Evolutionary conservation across 1,284 basidiomycete species (phyloP).

Genomic region (Puccinia hordei): DNA sequence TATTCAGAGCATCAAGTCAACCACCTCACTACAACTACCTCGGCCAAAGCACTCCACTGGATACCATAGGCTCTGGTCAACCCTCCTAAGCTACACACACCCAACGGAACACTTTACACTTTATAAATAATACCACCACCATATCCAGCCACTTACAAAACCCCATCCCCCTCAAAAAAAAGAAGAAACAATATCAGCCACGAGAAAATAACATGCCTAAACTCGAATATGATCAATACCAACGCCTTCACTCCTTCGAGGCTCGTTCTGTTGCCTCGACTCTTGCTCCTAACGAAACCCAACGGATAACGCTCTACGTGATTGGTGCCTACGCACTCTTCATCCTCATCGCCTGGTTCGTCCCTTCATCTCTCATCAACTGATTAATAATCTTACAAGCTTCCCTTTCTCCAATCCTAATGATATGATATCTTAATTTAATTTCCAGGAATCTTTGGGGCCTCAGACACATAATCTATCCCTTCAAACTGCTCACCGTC

Average conservation of each 20-base stretch:
- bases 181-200: too few relatives aligned
- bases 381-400: not conserved
- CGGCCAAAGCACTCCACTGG: not conserved
- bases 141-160: too few relatives aligned
- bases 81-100: too few relatives aligned
- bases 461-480: constrained; percentile 54
- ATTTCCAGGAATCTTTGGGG: constrained; percentile 52
- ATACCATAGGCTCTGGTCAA: too few relatives aligned
- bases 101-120: too few relatives aligned
- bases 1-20: too few relatives aligned
- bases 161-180: too few relatives aligned
- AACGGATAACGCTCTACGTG: constrained; percentile 26
- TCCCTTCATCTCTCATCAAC: not conserved
- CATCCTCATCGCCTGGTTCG: constrained; percentile 43
- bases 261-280: constrained; percentile 27
- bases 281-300: constrained; percentile 25
- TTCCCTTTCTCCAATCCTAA: not conserved
- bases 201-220: not conserved
- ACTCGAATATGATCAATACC: not conserved
- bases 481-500: constrained; percentile 58
- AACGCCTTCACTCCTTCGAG: constrained; percentile 3
- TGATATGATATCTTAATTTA: not conserved
- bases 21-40: not conserved
- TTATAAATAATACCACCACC: too few relatives aligned
- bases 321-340: constrained; percentile 42